A percentile compares a stretch with the other conserved stretches of the same genome.
Evolutionary conservation across 345 rosid genomes (phyloP).

Genomic region (Sonneratia alba): DNA sequence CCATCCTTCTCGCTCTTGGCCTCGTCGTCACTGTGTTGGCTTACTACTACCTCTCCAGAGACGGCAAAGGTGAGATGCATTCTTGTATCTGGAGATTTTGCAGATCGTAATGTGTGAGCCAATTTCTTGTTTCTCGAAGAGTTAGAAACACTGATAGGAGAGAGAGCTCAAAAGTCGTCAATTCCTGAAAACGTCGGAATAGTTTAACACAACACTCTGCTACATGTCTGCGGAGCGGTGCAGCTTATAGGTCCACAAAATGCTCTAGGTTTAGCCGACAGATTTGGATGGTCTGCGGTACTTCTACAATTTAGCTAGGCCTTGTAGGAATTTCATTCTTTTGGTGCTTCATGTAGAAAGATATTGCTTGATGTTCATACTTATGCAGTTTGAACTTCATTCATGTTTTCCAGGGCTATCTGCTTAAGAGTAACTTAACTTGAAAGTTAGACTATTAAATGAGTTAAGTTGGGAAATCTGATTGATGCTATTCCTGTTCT

Average conservation of each 20-base stretch:
- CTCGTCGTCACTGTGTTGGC: slow-evolving; percentile 55
- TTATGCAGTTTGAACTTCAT: neutral
- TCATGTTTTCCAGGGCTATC: too few species aligned
- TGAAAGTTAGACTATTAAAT: neutral
- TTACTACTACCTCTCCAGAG: slow-evolving; percentile 45
- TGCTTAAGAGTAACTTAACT: neutral
- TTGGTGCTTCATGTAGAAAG: neutral
- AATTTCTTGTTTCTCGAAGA: neutral
- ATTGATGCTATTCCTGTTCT: slow-evolving; percentile 1
- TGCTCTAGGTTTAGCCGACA: slow-evolving; percentile 4
- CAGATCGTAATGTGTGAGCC: neutral
- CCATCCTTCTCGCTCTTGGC: slow-evolving; percentile 43
- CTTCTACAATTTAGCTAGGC: neutral
- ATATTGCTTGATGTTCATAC: neutral
- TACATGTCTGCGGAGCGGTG: neutral
- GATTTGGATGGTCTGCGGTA: neutral
- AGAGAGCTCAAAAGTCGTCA: neutral
- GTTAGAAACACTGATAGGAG: neutral
- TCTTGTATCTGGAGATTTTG: neutral
- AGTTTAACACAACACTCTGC: neutral
- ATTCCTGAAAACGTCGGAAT: neutral
- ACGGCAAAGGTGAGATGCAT: slow-evolving; percentile 30
- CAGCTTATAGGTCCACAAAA: neutral
- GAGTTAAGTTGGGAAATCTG: neutral
- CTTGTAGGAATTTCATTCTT: neutral